Evolutionary conservation across 768 basidiomycete species (phyloP).

Genomic region (Mycena indigotica): DNA sequence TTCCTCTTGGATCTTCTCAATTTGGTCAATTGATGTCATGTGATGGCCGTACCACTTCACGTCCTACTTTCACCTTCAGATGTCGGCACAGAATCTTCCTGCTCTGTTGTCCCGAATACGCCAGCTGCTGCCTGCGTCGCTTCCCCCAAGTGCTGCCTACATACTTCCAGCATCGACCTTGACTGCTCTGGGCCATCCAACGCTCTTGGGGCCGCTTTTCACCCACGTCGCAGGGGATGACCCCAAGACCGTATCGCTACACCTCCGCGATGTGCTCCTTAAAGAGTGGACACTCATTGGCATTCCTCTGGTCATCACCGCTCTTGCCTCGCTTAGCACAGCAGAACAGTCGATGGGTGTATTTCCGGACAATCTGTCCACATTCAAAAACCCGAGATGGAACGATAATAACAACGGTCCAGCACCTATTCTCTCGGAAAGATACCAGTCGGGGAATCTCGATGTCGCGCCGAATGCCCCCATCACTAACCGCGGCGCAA

Average conservation of each 20-base stretch:
- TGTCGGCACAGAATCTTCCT: neutral
- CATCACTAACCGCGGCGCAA: neutral
- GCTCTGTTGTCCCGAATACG: neutral
- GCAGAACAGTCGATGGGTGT: neutral
- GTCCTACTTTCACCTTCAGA: neutral
- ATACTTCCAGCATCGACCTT: neutral
- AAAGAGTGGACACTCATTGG: constrained; percentile 1
- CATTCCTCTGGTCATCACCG: neutral
- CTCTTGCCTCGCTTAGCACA: neutral
- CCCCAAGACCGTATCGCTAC: neutral
- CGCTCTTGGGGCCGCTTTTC: neutral
- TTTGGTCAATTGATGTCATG: too few species aligned
- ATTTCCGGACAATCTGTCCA: neutral
- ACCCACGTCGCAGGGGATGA: neutral
- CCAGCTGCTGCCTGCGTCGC: neutral
- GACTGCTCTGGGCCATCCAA: neutral
- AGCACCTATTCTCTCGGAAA: neutral
- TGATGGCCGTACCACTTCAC: too few species aligned
- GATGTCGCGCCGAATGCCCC: neutral
- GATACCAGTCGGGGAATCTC: neutral
- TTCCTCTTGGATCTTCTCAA: too few species aligned
- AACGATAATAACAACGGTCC: neutral
- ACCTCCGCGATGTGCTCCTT: neutral
- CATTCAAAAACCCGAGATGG: neutral
- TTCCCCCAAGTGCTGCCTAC: neutral